phyloP scores from a whole-genome alignment of 495 filamentous ascomycete genomes.

The Parachaetomium inaequale region DNA sequence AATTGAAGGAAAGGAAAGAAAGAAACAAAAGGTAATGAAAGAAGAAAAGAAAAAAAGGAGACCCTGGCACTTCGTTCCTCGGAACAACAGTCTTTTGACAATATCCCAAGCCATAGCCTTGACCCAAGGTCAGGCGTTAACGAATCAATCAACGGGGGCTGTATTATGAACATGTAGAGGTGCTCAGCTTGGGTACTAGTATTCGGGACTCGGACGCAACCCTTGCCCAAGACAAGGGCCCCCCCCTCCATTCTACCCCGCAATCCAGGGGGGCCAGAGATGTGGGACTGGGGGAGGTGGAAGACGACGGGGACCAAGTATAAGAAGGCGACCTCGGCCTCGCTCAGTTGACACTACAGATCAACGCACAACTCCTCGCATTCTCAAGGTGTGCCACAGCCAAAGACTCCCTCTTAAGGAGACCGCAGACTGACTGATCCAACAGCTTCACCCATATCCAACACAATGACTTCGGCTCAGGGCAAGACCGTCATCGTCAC shows the following conservation, averaged over 20 bases:
- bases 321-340: background rate
- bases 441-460: background rate
- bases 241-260: conserved; percentile 1
- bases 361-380: background rate
- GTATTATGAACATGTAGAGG: background rate
- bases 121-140: too few relatives aligned
- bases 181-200: background rate
- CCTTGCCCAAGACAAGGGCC: background rate
- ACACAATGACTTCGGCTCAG: conserved; percentile 24
- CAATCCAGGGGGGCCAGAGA: background rate
- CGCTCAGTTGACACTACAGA: background rate
- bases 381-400: background rate
- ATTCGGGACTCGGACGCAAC: background rate
- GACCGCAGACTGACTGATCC: background rate
- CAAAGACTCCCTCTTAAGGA: background rate
- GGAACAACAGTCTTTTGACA: too few relatives aligned
- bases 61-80: too few relatives aligned
- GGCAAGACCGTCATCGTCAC: conserved; percentile 45
- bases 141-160: background rate
- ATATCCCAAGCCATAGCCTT: too few relatives aligned
- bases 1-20: too few relatives aligned
- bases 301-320: background rate
- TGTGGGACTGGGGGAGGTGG: background rate
- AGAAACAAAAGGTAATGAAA: too few relatives aligned
- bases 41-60: too few relatives aligned